phyloP scores from a whole-genome alignment of 164 flowering plant species.

The Protea cynaroides region DNA sequence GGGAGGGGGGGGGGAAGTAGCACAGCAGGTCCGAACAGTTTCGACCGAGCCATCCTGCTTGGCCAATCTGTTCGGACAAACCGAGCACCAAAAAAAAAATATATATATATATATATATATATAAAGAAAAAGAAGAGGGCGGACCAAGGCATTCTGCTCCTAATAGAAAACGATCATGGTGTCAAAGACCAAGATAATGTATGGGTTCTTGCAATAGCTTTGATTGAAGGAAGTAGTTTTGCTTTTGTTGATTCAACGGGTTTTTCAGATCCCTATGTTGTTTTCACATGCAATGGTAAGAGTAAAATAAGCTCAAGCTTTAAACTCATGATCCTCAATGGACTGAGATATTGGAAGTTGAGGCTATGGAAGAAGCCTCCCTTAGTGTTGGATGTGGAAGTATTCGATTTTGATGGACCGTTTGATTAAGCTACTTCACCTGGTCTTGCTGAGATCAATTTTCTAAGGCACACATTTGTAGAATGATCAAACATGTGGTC shows the following conservation, averaged over 20 bases:
- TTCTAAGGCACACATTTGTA: slow-evolving; percentile 50
- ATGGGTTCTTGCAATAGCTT: slow-evolving; percentile 89
- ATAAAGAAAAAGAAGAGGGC: no score
- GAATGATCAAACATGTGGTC: slow-evolving; percentile 82
- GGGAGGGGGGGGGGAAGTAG: no score
- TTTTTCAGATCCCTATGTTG: slow-evolving; percentile 67
- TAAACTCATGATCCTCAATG: slow-evolving; percentile 72
- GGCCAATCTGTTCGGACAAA: no score
- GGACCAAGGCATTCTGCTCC: no score
- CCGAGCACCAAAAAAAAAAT: no score
- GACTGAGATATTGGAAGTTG: slow-evolving; percentile 87
- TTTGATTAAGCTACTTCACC: slow-evolving; percentile 68
- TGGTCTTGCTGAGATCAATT: slow-evolving; percentile 80
- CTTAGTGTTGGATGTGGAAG: slow-evolving; percentile 75
- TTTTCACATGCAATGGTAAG: slow-evolving; percentile 72
- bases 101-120: no score
- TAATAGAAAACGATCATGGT: slow-evolving; percentile 66
- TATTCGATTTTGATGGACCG: slow-evolving; percentile 79
- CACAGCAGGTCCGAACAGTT: no score
- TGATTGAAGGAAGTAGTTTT: slow-evolving; percentile 61
- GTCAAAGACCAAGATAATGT: slow-evolving; percentile 72
- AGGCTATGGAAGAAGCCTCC: slow-evolving; percentile 90
- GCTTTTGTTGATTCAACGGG: slow-evolving; percentile 40
- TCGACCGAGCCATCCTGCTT: no score
- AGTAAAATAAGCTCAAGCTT: slow-evolving; percentile 77